Evolutionary conservation across 2,329 filamentous ascomycete genomes (phyloP).

Genomic region (Fonsecaea monophora): DNA sequence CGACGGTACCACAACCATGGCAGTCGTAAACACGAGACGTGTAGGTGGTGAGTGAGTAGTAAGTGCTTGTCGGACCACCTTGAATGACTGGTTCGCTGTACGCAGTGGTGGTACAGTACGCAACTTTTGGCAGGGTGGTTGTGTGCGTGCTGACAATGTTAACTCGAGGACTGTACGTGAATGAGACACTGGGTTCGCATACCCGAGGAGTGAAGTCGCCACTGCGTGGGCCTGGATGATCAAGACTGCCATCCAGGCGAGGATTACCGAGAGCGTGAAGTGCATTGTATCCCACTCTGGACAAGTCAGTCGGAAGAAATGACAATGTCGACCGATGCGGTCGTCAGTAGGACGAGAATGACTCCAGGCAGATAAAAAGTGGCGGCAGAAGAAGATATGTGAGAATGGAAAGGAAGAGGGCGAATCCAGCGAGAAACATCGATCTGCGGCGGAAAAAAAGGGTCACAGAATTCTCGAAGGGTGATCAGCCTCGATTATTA

Average conservation of each 20-base stretch:
- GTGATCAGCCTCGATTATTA: neutral
- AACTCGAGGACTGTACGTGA: neutral
- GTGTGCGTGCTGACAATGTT: constrained; percentile 3
- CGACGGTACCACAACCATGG: constrained; percentile 46
- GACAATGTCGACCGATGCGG: too few relatives aligned
- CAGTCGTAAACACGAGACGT: constrained; percentile 43
- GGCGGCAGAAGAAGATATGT: neutral
- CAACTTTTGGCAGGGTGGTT: neutral
- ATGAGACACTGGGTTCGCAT: neutral
- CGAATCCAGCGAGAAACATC: neutral
- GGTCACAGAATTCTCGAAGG: neutral
- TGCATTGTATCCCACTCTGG: neutral
- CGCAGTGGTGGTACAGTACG: constrained; percentile 26
- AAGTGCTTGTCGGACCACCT: constrained; percentile 30
- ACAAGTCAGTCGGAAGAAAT: neutral
- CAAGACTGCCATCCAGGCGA: neutral
- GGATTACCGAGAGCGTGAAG: neutral
- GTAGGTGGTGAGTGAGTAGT: constrained; percentile 40
- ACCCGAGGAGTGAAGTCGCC: constrained; percentile 6
- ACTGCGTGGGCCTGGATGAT: constrained; percentile 7
- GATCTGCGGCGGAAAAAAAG: neutral
- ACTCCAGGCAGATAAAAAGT: neutral
- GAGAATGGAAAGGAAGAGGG: neutral
- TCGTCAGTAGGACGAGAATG: neutral
- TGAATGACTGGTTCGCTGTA: constrained; percentile 33